These are phyloP conservation scores for Brassica cretica DNA, from an alignment of 345 rosid genomes.

Conservation along the genomic window DNA sequence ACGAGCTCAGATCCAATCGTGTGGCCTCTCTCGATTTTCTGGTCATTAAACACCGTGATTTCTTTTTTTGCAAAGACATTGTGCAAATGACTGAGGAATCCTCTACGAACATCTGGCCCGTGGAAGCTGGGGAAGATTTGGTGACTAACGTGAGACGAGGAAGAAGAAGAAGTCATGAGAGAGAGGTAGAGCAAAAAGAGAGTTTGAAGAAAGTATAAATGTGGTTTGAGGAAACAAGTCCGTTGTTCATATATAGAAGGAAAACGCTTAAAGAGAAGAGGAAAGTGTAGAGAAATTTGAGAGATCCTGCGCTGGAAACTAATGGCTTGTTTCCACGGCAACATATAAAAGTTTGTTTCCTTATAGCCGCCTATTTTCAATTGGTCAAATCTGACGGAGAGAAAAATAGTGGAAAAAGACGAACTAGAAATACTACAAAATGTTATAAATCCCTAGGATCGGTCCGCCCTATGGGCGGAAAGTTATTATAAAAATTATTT, in stretches of 20 bases:
- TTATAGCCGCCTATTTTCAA: neutral
- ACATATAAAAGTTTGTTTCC: neutral
- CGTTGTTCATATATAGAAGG: neutral
- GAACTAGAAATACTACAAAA: no score
- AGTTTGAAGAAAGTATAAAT: neutral
- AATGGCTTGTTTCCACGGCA: neutral
- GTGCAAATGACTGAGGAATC: constrained; percentile 13
- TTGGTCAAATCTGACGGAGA: no score
- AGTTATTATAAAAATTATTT: no score
- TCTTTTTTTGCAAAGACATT: neutral
- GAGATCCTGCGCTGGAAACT: neutral
- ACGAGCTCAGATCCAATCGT: neutral
- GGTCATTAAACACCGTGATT: neutral
- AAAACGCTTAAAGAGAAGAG: neutral
- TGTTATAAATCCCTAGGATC: no score
- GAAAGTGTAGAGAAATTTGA: neutral
- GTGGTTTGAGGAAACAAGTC: neutral
- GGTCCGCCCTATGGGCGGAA: no score
- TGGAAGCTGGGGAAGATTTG: constrained; percentile 9
- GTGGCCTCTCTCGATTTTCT: neutral
- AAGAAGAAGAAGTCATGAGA: constrained; percentile 9
- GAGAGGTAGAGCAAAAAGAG: neutral
- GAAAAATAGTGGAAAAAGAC: no score
- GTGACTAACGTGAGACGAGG: neutral
- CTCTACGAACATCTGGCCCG: constrained; percentile 7